phyloP scores from a whole-genome alignment of 2,329 filamentous ascomycete species.

The Coleophoma crateriformis region DNA sequence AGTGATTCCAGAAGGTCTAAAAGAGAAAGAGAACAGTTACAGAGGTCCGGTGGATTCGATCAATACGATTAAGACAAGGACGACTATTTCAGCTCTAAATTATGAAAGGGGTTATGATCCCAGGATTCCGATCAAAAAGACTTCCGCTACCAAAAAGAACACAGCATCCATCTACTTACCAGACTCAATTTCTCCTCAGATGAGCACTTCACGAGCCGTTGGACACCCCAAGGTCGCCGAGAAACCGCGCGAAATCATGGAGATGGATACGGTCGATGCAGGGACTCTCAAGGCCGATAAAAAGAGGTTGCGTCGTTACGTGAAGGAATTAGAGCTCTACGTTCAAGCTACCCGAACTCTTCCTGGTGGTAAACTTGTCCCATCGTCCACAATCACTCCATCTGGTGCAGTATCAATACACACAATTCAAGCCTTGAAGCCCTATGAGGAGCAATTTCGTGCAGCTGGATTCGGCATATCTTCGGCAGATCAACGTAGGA shows the following conservation, averaged over 20 bases:
- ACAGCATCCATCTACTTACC: no score
- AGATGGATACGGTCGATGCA: not conserved
- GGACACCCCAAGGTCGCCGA: not conserved
- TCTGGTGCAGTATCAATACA: slow-evolving; percentile 35
- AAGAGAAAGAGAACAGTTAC: slow-evolving; percentile 9
- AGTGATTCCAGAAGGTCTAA: no score
- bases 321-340: slow-evolving; percentile 35
- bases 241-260: not conserved
- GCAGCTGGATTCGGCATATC: slow-evolving; percentile 51
- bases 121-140: slow-evolving; percentile 11
- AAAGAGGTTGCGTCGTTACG: slow-evolving; percentile 35
- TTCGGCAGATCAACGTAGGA: slow-evolving; percentile 36
- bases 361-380: slow-evolving; percentile 28
- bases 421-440: slow-evolving; percentile 47
- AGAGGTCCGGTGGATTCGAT: slow-evolving; percentile 11
- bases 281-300: slow-evolving; percentile 33
- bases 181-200: not conserved
- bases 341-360: slow-evolving; percentile 31
- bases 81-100: not conserved
- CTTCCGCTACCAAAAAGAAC: not conserved
- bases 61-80: slow-evolving; percentile 4
- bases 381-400: slow-evolving; percentile 24
- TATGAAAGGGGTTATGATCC: slow-evolving; percentile 11
- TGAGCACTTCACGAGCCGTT: not conserved
- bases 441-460: slow-evolving; percentile 47